Evolutionary conservation across 306 rosid species (phyloP).

Genomic region (Inga leiocalycina): DNA sequence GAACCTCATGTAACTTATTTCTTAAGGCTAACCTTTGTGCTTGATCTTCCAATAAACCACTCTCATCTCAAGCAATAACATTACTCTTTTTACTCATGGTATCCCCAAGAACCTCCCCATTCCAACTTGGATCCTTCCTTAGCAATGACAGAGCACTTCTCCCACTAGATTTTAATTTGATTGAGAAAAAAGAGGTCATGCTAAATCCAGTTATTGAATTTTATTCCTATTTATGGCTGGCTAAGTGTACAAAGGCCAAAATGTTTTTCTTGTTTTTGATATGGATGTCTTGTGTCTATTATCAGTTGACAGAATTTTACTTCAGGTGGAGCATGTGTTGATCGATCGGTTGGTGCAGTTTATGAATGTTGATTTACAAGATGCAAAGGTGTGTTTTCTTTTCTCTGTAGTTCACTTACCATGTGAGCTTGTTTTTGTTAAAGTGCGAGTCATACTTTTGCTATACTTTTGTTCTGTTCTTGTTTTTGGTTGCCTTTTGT

Average conservation of each 20-base stretch:
- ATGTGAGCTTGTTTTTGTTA: neutral
- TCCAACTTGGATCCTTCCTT: neutral
- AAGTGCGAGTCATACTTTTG: neutral
- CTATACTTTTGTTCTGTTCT: neutral
- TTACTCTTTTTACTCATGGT: neutral
- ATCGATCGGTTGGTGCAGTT: conserved; percentile 79
- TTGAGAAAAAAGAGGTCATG: neutral
- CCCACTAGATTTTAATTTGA: neutral
- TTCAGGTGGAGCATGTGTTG: conserved; percentile 92
- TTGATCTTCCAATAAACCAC: neutral
- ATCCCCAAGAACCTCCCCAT: neutral
- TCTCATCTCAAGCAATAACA: neutral
- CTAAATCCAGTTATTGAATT: neutral
- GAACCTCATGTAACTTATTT: neutral
- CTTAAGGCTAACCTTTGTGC: neutral
- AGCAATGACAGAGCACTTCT: neutral
- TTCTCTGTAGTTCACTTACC: conserved; percentile 16
- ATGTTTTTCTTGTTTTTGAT: neutral
- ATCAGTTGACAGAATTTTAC: conserved; percentile 30
- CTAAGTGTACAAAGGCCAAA: neutral
- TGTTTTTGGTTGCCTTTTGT: neutral
- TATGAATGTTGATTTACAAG: conserved; percentile 78
- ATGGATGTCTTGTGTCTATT: conserved; percentile 23
- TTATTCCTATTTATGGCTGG: neutral
- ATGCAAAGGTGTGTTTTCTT: conserved; percentile 62